Percentiles rank a stretch among this genome's conserved stretches.
phyloP scores from a whole-genome alignment of 1,139 yeast species.

The Yamadazyma triangularis region DNA sequence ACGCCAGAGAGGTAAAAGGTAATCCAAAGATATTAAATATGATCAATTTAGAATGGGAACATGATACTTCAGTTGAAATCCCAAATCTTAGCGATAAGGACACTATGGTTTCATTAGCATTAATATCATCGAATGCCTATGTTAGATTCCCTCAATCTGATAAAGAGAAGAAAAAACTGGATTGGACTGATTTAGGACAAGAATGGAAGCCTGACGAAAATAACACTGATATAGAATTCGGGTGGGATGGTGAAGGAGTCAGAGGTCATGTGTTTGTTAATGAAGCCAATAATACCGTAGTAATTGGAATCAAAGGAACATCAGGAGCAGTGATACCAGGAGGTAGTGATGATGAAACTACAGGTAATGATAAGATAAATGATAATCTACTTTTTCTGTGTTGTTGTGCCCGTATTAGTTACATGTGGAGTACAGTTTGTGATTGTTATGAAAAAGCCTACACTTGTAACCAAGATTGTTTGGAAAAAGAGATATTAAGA shows the following conservation, averaged over 20 bases:
- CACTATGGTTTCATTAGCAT: conserved; percentile 71
- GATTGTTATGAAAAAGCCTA: conserved; percentile 85
- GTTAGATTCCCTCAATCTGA: conserved; percentile 73
- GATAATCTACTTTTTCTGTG: conserved; percentile 90
- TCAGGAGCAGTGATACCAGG: conserved; percentile 81
- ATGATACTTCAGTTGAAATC: conserved; percentile 41
- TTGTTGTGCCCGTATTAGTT: conserved; percentile 92
- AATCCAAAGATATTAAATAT: conserved; percentile 38
- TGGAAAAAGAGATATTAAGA: conserved; percentile 70
- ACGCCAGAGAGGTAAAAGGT: conserved; percentile 44
- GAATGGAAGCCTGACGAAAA: conserved; percentile 48
- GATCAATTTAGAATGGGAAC: conserved; percentile 54
- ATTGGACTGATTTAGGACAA: conserved; percentile 80
- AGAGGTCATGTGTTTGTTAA: conserved; percentile 88
- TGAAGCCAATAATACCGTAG: conserved; percentile 59
- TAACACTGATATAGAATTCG: conserved; percentile 47
- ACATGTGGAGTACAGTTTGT: conserved; percentile 93
- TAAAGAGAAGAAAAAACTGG: conserved; percentile 43
- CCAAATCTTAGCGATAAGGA: conserved; percentile 76
- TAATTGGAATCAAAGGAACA: conserved; percentile 88
- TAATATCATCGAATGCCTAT: conserved; percentile 90
- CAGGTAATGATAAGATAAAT: conserved; percentile 73
- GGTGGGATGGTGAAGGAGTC: conserved; percentile 84
- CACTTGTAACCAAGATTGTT: conserved; percentile 84
- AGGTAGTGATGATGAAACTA: conserved; percentile 72